phyloP scores from a whole-genome alignment of 148 eudicot genomes.

The Heliamphora exappendiculata region DNA sequence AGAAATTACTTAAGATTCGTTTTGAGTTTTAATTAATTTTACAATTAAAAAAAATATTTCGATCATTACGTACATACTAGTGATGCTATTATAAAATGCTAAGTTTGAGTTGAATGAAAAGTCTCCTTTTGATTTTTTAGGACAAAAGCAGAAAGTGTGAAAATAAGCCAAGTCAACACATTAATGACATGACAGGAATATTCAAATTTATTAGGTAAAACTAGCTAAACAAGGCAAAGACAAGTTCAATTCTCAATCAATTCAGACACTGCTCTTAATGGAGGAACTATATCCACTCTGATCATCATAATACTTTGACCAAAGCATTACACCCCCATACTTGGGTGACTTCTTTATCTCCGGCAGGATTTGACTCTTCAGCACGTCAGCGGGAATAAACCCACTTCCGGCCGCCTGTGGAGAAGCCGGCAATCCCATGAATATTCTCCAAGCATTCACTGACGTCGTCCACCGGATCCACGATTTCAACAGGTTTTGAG shows the following conservation, averaged over 20 bases:
- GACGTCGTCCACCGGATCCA: constrained; percentile 57
- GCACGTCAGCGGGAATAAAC: constrained; percentile 45
- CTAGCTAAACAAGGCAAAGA: background rate
- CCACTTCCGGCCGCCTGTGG: constrained; percentile 69
- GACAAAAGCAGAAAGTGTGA: no score
- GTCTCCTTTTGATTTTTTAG: no score
- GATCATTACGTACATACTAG: no score
- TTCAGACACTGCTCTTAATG: constrained; percentile 41
- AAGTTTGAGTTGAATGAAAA: no score
- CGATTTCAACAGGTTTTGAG: constrained; percentile 31
- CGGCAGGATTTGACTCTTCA: constrained; percentile 46
- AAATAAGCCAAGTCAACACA: no score
- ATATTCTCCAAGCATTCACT: constrained; percentile 29
- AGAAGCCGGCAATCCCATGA: constrained; percentile 73
- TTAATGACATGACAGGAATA: no score
- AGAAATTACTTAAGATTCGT: no score
- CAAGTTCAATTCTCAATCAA: background rate
- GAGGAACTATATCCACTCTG: constrained; percentile 50
- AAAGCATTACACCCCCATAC: constrained; percentile 89
- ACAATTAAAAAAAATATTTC: no score
- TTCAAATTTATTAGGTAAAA: background rate
- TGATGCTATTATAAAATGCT: no score
- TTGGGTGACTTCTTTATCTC: constrained; percentile 39
- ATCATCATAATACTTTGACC: constrained; percentile 66
- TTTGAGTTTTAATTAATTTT: no score